Evolutionary conservation across 2,329 filamentous ascomycete species (phyloP).

Genomic region (Knufia fluminis): DNA sequence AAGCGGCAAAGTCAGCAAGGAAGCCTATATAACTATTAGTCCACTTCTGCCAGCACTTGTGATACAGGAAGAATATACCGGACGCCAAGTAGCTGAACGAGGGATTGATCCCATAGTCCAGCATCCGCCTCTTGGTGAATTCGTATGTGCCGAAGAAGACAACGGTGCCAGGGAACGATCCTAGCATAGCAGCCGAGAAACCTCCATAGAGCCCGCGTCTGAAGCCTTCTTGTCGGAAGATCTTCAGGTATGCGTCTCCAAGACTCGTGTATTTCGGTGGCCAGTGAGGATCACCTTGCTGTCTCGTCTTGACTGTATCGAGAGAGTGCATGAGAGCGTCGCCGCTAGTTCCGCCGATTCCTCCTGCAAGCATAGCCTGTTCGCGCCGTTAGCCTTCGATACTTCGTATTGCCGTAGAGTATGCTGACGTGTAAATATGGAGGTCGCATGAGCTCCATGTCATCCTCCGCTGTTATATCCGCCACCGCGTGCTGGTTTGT

Average conservation of each 20-base stretch:
- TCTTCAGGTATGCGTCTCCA: conserved; percentile 83
- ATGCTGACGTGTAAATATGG: conserved; percentile 54
- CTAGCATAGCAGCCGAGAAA: conserved; percentile 81
- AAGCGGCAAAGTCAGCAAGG: conserved; percentile 82
- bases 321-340: conserved; percentile 98
- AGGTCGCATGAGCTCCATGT: conserved; percentile 37
- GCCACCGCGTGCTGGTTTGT: conserved; percentile 19
- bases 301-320: conserved; percentile 95
- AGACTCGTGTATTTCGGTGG: conserved; percentile 89
- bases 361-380: conserved; percentile 90
- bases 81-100: conserved; percentile 78
- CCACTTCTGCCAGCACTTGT: neutral
- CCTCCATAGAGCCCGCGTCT: conserved; percentile 81
- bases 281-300: conserved; percentile 89
- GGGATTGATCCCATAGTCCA: conserved; percentile 73
- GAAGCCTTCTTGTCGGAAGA: conserved; percentile 84
- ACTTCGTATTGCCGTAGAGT: conserved; percentile 13
- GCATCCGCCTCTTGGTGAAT: conserved; percentile 80
- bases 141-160: conserved; percentile 97
- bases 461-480: conserved; percentile 18
- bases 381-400: conserved; percentile 4
- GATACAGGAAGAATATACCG: conserved; percentile 45
- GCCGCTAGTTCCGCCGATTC: conserved; percentile 81
- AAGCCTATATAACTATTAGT: conserved; percentile 56
- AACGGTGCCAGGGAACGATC: conserved; percentile 87